A percentile compares a stretch with the other conserved stretches of the same genome.
These are phyloP conservation scores for Coemansia interrupta DNA, from an alignment of 192 early-diverging fungal species.

Conservation along the genomic window DNA sequence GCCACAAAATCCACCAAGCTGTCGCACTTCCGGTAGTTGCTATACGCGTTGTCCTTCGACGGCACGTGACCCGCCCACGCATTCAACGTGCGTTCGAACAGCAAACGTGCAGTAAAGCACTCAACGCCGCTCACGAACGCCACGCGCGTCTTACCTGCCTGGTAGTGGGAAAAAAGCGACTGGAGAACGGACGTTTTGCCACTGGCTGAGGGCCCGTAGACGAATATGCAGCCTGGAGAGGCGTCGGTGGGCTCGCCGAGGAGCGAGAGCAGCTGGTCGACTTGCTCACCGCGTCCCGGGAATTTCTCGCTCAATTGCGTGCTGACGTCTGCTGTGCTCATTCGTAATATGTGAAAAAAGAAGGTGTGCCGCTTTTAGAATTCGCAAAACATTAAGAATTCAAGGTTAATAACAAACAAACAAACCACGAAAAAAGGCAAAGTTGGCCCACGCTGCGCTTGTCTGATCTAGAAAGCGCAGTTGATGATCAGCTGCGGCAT, in stretches of 20 bases:
- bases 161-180: slow-evolving; percentile 37
- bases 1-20: slow-evolving; percentile 69
- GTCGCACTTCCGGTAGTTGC: slow-evolving; percentile 60
- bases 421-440: background rate
- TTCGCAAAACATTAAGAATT: background rate
- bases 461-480: no score
- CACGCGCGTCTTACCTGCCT: slow-evolving; percentile 7
- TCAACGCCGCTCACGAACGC: slow-evolving; percentile 73
- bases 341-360: no score
- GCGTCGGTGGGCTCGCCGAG: slow-evolving; percentile 22
- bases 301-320: slow-evolving; percentile 60
- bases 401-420: background rate
- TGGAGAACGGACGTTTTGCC: slow-evolving; percentile 58
- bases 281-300: slow-evolving; percentile 36
- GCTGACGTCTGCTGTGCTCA: slow-evolving; percentile 1
- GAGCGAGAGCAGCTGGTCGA: slow-evolving; percentile 32
- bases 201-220: slow-evolving; percentile 57
- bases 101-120: slow-evolving; percentile 66
- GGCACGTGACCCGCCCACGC: slow-evolving; percentile 59
- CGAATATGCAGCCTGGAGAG: slow-evolving; percentile 39
- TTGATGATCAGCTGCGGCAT: no score
- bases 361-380: background rate
- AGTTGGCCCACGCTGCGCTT: background rate
- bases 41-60: slow-evolving; percentile 44
- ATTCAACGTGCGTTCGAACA: slow-evolving; percentile 77